These are phyloP conservation scores for Trichoderma arundinaceum DNA, from an alignment of 2,329 filamentous ascomycete species.

Conservation along the genomic window DNA sequence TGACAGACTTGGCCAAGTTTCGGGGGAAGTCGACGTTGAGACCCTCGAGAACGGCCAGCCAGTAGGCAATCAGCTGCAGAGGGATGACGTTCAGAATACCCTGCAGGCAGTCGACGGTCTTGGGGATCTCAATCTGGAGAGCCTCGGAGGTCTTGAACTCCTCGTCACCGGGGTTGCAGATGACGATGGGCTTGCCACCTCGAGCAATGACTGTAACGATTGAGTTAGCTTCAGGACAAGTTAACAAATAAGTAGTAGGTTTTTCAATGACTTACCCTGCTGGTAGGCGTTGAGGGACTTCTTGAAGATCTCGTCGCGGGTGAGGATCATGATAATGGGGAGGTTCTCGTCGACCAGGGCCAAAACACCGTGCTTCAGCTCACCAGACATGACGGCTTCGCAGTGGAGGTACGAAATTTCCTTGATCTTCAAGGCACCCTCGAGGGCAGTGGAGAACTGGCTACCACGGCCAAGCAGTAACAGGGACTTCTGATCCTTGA, in stretches of 20 bases:
- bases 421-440: conserved; percentile 99
- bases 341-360: conserved; percentile 97
- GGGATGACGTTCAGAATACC: conserved; percentile 98
- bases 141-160: conserved; percentile 90
- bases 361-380: conserved; percentile 98
- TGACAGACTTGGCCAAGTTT: conserved; percentile 98
- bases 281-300: conserved; percentile 99
- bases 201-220: conserved; percentile 79
- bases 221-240: conserved; percentile 34
- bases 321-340: conserved; percentile 99
- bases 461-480: conserved; percentile 92
- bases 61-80: conserved; percentile 97
- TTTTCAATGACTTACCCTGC: conserved; percentile 67
- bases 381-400: conserved; percentile 99
- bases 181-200: conserved; percentile 94
- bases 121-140: conserved; percentile 96
- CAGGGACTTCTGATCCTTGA: conserved; percentile 97
- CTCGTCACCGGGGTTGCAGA: conserved; percentile 88
- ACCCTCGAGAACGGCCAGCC: conserved; percentile 94
- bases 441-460: conserved; percentile 95
- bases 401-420: conserved; percentile 99
- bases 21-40: conserved; percentile 98
- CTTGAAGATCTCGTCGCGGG: conserved; percentile 91
- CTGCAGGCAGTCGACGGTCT: conserved; percentile 93
- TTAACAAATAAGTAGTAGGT: not conserved